Conservation (phyloP, 805 yeast species). For the Saitoella complicata region DNA sequence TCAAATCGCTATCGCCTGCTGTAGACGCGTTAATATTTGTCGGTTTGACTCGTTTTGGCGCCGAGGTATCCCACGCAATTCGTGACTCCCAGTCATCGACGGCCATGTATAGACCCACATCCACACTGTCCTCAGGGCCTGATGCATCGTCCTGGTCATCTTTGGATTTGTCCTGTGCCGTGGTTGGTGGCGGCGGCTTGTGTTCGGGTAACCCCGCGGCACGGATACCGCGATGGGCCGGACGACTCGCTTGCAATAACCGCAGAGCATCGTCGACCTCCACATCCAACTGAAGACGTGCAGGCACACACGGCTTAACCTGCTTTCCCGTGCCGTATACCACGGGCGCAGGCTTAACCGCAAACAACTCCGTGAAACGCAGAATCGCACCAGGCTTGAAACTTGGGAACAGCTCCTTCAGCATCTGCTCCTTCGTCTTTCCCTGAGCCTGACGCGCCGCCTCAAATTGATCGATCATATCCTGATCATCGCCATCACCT, state of each 20-base stretch:
- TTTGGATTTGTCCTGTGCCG: background rate
- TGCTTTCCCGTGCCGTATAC: background rate
- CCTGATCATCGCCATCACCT: slow-evolving; percentile 14
- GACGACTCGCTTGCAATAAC: slow-evolving; percentile 5
- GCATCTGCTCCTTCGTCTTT: slow-evolving; percentile 14
- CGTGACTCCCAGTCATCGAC: background rate
- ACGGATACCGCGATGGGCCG: slow-evolving; percentile 9
- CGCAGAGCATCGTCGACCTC: slow-evolving; percentile 34
- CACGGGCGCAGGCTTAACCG: slow-evolving; percentile 42
- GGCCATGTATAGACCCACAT: background rate
- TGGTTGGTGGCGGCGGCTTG: background rate
- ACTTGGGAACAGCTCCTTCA: slow-evolving; percentile 38
- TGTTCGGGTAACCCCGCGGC: slow-evolving; percentile 3
- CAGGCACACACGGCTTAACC: slow-evolving; percentile 28
- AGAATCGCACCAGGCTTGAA: slow-evolving; percentile 40
- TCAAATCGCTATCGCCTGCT: slow-evolving; percentile 6
- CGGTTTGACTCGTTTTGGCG: background rate
- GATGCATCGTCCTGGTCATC: slow-evolving; percentile 1
- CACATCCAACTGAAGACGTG: slow-evolving; percentile 42
- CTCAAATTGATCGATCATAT: slow-evolving; percentile 6
- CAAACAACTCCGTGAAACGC: slow-evolving; percentile 49
- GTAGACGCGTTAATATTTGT: slow-evolving; percentile 5
- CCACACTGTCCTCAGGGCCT: background rate
- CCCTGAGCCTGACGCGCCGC: slow-evolving; percentile 1
- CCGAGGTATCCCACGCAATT: background rate